Conservation (phyloP, 768 basidiomycete genomes). For the Tubosaeta sp. region DNA sequence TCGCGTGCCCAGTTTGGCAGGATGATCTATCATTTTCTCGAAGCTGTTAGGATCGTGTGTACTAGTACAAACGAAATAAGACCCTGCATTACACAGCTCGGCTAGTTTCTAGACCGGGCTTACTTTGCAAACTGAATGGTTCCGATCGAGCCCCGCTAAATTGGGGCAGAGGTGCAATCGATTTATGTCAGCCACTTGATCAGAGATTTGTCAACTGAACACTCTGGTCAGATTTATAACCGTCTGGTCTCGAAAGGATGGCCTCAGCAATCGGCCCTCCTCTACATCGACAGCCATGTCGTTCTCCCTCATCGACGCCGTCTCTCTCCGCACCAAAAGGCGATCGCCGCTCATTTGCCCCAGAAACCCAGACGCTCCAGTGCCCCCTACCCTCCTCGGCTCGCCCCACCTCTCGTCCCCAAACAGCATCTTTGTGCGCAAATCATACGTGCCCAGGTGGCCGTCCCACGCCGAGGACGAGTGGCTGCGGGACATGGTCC, state of each 20-base stretch:
- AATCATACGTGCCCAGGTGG: constrained; percentile 28
- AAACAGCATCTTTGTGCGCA: constrained; percentile 44
- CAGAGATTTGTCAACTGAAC: constrained; percentile 24
- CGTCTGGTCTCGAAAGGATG: background rate
- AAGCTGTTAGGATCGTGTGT: constrained; percentile 19
- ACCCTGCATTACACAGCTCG: constrained; percentile 15
- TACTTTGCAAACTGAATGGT: constrained; percentile 14
- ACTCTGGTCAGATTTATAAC: constrained; percentile 18
- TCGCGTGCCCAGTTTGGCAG: constrained; percentile 12
- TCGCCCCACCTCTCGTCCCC: constrained; percentile 54
- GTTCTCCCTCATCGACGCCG: constrained; percentile 6
- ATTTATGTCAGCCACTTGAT: constrained; percentile 25
- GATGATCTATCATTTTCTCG: constrained; percentile 20
- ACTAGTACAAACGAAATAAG: constrained; percentile 6
- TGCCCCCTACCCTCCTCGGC: constrained; percentile 54
- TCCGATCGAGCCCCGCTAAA: constrained; percentile 20
- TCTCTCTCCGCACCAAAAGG: constrained; percentile 7
- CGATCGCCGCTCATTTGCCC: constrained; percentile 19
- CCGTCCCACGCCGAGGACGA: constrained; percentile 51
- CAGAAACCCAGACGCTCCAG: constrained; percentile 38
- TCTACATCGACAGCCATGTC: constrained; percentile 12
- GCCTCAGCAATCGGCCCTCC: constrained; percentile 10
- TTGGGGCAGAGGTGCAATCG: constrained; percentile 11
- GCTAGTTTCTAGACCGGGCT: constrained; percentile 20
- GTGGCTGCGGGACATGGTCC: constrained; percentile 65